Evolutionary conservation across 495 filamentous ascomycete genomes (phyloP).

Genomic region (Filosporella fistucella): DNA sequence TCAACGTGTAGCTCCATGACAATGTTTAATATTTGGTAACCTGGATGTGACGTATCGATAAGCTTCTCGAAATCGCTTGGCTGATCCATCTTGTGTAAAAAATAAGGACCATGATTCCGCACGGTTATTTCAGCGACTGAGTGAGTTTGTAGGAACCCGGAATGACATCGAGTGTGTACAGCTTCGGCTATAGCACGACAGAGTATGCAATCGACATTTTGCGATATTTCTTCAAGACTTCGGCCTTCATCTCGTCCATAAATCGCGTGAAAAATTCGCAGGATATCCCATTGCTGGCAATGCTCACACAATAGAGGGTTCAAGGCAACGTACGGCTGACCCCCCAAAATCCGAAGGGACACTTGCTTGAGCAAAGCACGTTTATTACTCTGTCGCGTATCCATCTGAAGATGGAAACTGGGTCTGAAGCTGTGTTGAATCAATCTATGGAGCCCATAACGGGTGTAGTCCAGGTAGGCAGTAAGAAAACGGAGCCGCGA

Average conservation of each 20-base stretch:
- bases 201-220: background rate
- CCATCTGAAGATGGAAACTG: no score
- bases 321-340: no score
- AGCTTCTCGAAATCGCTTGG: background rate
- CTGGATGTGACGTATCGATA: background rate
- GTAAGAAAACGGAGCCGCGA: no score
- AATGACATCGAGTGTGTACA: background rate
- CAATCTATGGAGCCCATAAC: no score
- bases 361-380: no score
- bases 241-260: background rate
- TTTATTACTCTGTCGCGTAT: no score
- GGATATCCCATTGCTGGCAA: background rate
- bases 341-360: no score
- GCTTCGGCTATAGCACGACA: background rate
- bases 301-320: background rate
- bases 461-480: no score
- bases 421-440: no score
- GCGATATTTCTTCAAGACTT: background rate
- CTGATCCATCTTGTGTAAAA: background rate
- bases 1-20: background rate
- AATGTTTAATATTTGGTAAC: background rate
- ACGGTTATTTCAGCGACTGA: background rate
- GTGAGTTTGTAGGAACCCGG: background rate
- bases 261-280: background rate
- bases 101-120: background rate